Conservation (phyloP, 192 early-diverging fungal genomes). For the Linnemannia zychae region DNA sequence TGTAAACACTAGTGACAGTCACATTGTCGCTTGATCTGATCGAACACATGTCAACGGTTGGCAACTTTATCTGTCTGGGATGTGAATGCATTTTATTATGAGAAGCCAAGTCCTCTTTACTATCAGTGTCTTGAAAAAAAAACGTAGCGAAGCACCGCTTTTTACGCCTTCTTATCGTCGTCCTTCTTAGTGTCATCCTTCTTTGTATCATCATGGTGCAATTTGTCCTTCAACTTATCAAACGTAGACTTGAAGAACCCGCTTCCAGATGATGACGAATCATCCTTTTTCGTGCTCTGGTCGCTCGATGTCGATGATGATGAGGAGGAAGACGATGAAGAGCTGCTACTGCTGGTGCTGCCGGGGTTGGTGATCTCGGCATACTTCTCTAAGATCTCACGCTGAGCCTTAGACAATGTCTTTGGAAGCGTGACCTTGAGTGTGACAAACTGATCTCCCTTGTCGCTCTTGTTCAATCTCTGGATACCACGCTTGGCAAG, state of each 20-base stretch:
- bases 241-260: slow-evolving; percentile 76
- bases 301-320: slow-evolving; percentile 27
- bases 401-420: slow-evolving; percentile 59
- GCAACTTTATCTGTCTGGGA: neutral
- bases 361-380: slow-evolving; percentile 56
- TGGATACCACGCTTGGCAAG: slow-evolving; percentile 85
- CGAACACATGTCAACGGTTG: neutral
- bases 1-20: neutral
- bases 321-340: slow-evolving; percentile 24
- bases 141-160: neutral
- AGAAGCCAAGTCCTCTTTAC: neutral
- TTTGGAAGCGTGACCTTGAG: slow-evolving; percentile 88
- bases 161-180: slow-evolving; percentile 33
- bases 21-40: neutral
- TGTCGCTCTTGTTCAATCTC: slow-evolving; percentile 64
- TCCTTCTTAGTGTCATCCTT: slow-evolving; percentile 47
- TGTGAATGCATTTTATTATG: slow-evolving; percentile 4
- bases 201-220: slow-evolving; percentile 60
- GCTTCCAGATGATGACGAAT: neutral
- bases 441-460: slow-evolving; percentile 94
- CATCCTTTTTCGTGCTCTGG: slow-evolving; percentile 37
- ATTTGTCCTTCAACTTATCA: slow-evolving; percentile 66
- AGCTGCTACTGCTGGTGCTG: neutral
- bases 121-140: neutral
- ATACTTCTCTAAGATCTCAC: slow-evolving; percentile 74